Evolutionary conservation across 169 alveolate genomes (phyloP), one percentile per base, ranked within the genome.

Genomic region (Cyclospora cayetanensis): DNA sequence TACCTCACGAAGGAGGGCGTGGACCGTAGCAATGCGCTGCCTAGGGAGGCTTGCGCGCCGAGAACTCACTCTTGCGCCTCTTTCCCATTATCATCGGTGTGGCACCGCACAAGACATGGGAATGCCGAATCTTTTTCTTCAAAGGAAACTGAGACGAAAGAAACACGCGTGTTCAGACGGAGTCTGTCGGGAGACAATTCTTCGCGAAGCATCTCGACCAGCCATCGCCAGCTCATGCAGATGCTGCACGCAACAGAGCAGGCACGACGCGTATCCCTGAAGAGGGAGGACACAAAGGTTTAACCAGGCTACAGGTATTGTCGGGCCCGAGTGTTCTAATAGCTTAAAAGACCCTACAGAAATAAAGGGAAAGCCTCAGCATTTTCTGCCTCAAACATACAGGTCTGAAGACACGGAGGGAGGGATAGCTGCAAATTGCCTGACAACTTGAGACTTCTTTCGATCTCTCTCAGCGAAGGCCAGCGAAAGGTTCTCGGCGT

Each of bases 181-280:
- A 80, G 31, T 29, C 89, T 41, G 4, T 46, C 89, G 37, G 89
- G 89, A 25, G 89, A 80, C 41, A 80, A 15, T 63, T 80, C 66
- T 25, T 74, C 89, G 5, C 89, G 89, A 80, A 80, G 89, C 89
- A 80, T 50, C 53, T 80, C 89, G 50, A 80, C 89, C 4, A 80
- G 39, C 89, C 89, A 80, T 43, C 89, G 39, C 89, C 89, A 80
- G 35, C 89, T 80, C 89, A 80, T 80, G 74, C 89, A 80, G 22
- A 80, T 46, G 25, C 89, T 80, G 89, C 60, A 15, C 7, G 60
- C n/a, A n/a, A n/a, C n/a, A n/a, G n/a, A n/a, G n/a, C n/a, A n/a
- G n/a, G n/a, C n/a, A n/a, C n/a, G n/a, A n/a, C n/a, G n/a, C n/a
- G n/a, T n/a, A n/a, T n/a, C n/a, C n/a, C n/a, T n/a, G n/a, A n/a